These are phyloP conservation scores for Raffaelea ambrosiae DNA, from an alignment of 2,329 filamentous ascomycete species.

Conservation along the genomic window DNA sequence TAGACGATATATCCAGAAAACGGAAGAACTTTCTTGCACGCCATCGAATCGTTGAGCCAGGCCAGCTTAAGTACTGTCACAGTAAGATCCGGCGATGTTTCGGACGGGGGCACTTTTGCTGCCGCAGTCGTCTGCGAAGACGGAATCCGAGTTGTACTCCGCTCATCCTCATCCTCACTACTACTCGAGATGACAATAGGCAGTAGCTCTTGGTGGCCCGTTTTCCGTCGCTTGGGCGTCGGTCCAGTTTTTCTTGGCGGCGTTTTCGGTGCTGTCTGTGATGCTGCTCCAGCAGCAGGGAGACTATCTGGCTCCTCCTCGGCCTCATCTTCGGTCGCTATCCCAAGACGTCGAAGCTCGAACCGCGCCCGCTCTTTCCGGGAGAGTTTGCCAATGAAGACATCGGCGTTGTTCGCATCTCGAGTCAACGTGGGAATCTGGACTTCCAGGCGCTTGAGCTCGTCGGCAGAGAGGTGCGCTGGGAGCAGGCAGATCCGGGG, in stretches of 20 bases:
- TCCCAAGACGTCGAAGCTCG: conserved; percentile 62
- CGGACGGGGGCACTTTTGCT: too few species aligned
- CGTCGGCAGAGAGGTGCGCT: conserved; percentile 56
- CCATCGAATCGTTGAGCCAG: conserved; percentile 49
- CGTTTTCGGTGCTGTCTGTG: background rate
- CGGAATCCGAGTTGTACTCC: background rate
- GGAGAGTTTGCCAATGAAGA: conserved; percentile 67
- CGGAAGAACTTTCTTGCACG: conserved; percentile 34
- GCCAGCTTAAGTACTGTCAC: conserved; percentile 46
- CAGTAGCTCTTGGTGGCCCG: background rate
- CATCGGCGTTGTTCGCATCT: conserved; percentile 59
- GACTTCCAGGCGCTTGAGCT: conserved; percentile 56
- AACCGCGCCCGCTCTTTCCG: conserved; percentile 64
- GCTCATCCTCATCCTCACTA: conserved; percentile 2
- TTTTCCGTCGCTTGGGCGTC: conserved; percentile 2
- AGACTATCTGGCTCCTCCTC: background rate
- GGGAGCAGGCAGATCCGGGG: conserved; percentile 67
- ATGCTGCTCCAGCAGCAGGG: background rate
- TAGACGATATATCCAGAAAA: conserved; percentile 46
- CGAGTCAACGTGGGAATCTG: conserved; percentile 58
- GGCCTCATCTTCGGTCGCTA: conserved; percentile 46
- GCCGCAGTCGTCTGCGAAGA: conserved; percentile 2
- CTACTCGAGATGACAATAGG: conserved; percentile 10
- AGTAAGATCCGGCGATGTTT: conserved; percentile 1
- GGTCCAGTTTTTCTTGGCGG: conserved; percentile 7